Base-by-base conservation (phyloP, 2,329 filamentous ascomycete species). In the Colletotrichum aenigma region DNA sequence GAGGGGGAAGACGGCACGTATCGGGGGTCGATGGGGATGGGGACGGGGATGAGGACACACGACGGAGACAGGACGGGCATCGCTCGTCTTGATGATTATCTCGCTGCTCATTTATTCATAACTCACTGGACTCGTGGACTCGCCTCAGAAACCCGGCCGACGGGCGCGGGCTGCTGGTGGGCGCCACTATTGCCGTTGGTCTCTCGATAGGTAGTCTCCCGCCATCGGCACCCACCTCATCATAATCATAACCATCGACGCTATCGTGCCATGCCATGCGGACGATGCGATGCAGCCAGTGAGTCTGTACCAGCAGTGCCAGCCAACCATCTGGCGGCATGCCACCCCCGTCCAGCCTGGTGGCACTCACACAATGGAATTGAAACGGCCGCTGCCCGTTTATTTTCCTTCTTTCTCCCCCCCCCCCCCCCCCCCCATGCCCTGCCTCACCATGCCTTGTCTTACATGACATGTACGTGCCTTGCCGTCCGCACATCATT, bases 391-490 rank as follows among this genome's bases (percentile, higher is more conserved):
- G 26, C 62, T 43, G 43, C 13, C 26, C 13, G 26, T 66, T 32
- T 38, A 60, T 32, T 48, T 15, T 48, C 55, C n/a, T 71, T 66
- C 48, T 66, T 48, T 55, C 32, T 65, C 28, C 43, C n/a, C 34
- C 26, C n/a, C 34, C 26, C 38, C n/a, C 28, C 43, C n/a, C 34
- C 26, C n/a, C 34, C 26, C 38, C n/a, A 24, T 67, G 55, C 48
- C 60, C 16, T n/a, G n/a, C 38, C 16, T 26, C 48, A 38, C 66
- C 32, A 7, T 70, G 56, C 32, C 60, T 36, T 72, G 55, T 69
- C 55, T 75, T 68, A 67, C 69, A 68, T 72, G 56, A 62, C 16
- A 24, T 65, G 38, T 66, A 75, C 64, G 73, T 72, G 72, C 62
- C 55, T 43, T 67, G 18, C 66, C 52, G 28, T 58, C 30, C 48